A percentile compares a stretch with the other conserved stretches of the same genome.
These are phyloP conservation scores for Lasiodiplodia sp. DNA, from an alignment of 2,329 filamentous ascomycete species.

Conservation along the genomic window DNA sequence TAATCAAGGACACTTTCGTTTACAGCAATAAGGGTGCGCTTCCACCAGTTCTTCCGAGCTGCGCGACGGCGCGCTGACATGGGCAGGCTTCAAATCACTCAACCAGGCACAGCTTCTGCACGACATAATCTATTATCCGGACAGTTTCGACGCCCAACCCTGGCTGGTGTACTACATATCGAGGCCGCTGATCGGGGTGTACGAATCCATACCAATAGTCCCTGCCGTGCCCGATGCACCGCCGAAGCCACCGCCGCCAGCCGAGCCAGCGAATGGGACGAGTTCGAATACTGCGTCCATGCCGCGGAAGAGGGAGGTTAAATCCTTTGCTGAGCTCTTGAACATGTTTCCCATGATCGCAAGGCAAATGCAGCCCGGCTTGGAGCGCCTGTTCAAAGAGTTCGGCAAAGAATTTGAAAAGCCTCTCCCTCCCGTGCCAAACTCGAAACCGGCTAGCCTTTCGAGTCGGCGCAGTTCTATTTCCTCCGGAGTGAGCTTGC, in stretches of 20 bases:
- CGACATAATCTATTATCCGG: conserved; percentile 87
- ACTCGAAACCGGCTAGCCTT: conserved; percentile 42
- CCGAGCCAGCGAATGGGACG: conserved; percentile 33
- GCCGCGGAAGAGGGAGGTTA: conserved; percentile 86
- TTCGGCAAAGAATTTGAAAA: conserved; percentile 87
- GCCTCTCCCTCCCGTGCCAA: conserved; percentile 76
- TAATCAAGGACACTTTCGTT: conserved; percentile 90
- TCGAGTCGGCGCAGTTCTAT: conserved; percentile 45
- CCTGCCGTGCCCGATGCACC: conserved; percentile 65
- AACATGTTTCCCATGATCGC: conserved; percentile 95
- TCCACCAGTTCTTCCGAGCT: conserved; percentile 19
- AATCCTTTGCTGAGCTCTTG: conserved; percentile 86
- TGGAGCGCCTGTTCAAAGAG: conserved; percentile 89
- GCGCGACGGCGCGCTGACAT: conserved; percentile 32
- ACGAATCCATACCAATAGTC: conserved; percentile 76
- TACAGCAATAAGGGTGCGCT: conserved; percentile 91
- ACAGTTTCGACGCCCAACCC: conserved; percentile 86
- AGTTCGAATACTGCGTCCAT: conserved; percentile 48
- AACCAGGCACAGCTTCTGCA: conserved; percentile 86
- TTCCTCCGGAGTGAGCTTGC: conserved; percentile 45
- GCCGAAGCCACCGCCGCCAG: conserved; percentile 39
- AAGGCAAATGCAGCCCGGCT: conserved; percentile 89
- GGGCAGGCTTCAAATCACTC: conserved; percentile 83
- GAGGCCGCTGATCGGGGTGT: conserved; percentile 81
- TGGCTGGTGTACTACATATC: conserved; percentile 99